phyloP scores from a whole-genome alignment of 345 rosid genomes.

The Ricinus communis region DNA sequence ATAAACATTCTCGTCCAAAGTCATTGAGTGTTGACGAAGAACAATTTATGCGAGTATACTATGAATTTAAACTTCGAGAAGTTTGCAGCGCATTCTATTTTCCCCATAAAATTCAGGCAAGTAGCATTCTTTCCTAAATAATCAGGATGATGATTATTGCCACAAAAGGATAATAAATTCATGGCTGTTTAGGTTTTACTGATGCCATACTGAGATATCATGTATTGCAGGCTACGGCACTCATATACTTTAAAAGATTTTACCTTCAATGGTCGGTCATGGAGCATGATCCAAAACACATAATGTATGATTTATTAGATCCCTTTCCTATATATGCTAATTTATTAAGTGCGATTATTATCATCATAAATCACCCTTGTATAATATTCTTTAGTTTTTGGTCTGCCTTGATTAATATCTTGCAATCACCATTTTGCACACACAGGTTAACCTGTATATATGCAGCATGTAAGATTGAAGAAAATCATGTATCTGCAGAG shows the following conservation, averaged over 20 bases:
- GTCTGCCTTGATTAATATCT: background rate
- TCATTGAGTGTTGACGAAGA: slow-evolving; percentile 86
- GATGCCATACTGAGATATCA: slow-evolving; percentile 13
- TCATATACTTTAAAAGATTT: slow-evolving; percentile 90
- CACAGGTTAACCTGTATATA: slow-evolving; percentile 95
- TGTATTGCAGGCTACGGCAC: slow-evolving; percentile 84
- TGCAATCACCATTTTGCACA: slow-evolving; percentile 23
- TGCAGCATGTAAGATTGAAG: slow-evolving; percentile 95
- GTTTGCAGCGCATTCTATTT: slow-evolving; percentile 93
- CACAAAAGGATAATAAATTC: too few species aligned
- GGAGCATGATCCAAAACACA: slow-evolving; percentile 94
- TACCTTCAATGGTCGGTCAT: slow-evolving; percentile 98
- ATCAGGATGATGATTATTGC: background rate
- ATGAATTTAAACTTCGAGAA: slow-evolving; percentile 89
- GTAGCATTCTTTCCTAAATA: slow-evolving; percentile 4
- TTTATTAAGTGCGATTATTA: background rate
- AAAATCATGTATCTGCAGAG: slow-evolving; percentile 98
- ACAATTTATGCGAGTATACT: slow-evolving; percentile 80
- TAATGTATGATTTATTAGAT: slow-evolving; percentile 60
- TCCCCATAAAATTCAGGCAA: slow-evolving; percentile 95
- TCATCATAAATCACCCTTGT: background rate
- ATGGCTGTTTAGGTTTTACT: slow-evolving; percentile 7
- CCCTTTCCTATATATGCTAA: slow-evolving; percentile 4
- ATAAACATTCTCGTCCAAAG: slow-evolving; percentile 78
- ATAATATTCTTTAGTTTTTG: background rate